A percentile compares a stretch with the other conserved stretches of the same genome.
phyloP scores from a whole-genome alignment of 495 filamentous ascomycete genomes.

The Penicillium lividum region DNA sequence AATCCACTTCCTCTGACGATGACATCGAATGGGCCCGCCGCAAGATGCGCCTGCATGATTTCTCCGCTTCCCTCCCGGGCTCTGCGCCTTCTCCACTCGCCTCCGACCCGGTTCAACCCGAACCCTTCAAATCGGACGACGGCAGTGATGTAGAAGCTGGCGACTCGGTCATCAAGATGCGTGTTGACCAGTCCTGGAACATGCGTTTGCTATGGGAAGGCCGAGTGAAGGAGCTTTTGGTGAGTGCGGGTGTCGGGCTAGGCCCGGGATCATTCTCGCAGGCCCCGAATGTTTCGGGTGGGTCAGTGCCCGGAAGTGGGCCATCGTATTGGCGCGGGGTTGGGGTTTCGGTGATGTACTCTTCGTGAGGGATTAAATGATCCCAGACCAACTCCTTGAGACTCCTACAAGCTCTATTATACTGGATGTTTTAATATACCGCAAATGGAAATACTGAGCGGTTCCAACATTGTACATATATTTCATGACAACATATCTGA shows the following conservation, averaged over 20 bases:
- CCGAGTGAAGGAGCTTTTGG: slow-evolving; percentile 85
- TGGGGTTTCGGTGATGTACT: slow-evolving; percentile 89
- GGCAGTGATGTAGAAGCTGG: slow-evolving; percentile 60
- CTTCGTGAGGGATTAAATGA: slow-evolving; percentile 59
- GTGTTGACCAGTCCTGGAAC: slow-evolving; percentile 80
- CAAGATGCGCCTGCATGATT: slow-evolving; percentile 40
- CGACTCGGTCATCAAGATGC: slow-evolving; percentile 85
- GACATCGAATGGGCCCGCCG: slow-evolving; percentile 47
- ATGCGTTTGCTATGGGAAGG: slow-evolving; percentile 93
- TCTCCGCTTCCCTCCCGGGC: slow-evolving; percentile 24
- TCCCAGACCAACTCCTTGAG: neutral
- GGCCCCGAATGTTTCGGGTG: slow-evolving; percentile 29
- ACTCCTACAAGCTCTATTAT: slow-evolving; percentile 2
- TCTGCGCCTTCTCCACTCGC: slow-evolving; percentile 27
- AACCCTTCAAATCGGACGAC: slow-evolving; percentile 14
- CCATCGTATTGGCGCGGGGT: slow-evolving; percentile 60
- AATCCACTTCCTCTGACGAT: slow-evolving; percentile 37
- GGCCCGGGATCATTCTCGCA: slow-evolving; percentile 52
- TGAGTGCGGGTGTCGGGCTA: slow-evolving; percentile 80
- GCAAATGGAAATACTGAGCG: slow-evolving; percentile 21
- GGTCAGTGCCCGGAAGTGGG: slow-evolving; percentile 59
- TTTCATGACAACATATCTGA: slow-evolving; percentile 35
- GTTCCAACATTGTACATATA: slow-evolving; percentile 34
- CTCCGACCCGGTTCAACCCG: slow-evolving; percentile 26
- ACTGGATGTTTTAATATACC: slow-evolving; percentile 15